Conservation (phyloP, 2,329 filamentous ascomycete genomes). For the Calonectria montana region DNA sequence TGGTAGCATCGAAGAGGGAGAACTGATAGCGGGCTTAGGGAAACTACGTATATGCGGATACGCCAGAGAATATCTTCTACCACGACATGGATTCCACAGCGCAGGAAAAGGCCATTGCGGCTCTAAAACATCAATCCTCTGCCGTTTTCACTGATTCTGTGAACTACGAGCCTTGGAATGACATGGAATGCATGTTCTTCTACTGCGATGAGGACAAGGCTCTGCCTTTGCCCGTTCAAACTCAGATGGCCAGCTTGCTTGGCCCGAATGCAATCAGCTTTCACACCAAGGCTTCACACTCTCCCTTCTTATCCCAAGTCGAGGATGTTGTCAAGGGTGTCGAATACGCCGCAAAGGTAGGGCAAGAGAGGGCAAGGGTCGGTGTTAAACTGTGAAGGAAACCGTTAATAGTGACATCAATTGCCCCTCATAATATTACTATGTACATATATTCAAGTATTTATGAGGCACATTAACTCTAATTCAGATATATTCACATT, state of each 20-base stretch:
- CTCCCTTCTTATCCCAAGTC: constrained; percentile 26
- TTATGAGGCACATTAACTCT: too few relatives aligned
- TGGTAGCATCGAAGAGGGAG: background rate
- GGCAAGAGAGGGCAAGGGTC: constrained; percentile 6
- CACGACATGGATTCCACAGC: constrained; percentile 34
- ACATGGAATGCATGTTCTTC: constrained; percentile 42
- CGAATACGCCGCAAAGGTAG: constrained; percentile 26
- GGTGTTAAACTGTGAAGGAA: background rate
- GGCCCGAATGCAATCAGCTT: constrained; percentile 18
- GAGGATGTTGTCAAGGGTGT: constrained; percentile 30
- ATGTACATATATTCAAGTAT: too few relatives aligned
- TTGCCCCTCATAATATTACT: too few relatives aligned
- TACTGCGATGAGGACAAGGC: constrained; percentile 39
- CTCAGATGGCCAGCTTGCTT: constrained; percentile 31
- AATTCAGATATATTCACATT: too few relatives aligned
- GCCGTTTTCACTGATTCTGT: constrained; percentile 35
- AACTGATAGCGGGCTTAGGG: constrained; percentile 9
- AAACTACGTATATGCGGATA: constrained; percentile 26
- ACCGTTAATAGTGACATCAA: background rate
- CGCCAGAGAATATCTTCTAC: constrained; percentile 37
- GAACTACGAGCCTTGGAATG: constrained; percentile 43
- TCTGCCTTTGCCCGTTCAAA: constrained; percentile 32
- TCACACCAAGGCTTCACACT: constrained; percentile 27
- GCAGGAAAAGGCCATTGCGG: constrained; percentile 19
- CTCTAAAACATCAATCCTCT: constrained; percentile 29